Evolutionary conservation across 1,284 basidiomycete species (phyloP).

Genomic region (Cerrena zonata): DNA sequence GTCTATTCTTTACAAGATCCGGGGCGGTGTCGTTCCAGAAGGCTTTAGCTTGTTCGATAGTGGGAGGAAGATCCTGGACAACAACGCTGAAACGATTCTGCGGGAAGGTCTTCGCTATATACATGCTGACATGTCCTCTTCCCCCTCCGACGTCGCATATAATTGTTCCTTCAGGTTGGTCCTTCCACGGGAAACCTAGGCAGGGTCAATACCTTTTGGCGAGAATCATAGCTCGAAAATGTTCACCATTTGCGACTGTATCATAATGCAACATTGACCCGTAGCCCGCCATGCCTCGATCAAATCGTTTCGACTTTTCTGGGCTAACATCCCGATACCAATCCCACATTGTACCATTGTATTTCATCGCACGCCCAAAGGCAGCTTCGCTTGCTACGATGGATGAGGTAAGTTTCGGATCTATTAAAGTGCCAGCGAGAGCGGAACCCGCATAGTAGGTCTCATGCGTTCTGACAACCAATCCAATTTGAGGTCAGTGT

Average conservation of each 20-base stretch:
- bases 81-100: slow-evolving; percentile 37
- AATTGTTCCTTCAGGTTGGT: slow-evolving; percentile 28
- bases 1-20: slow-evolving; percentile 28
- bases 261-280: slow-evolving; percentile 4
- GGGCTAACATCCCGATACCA: slow-evolving; percentile 17
- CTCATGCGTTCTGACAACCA: slow-evolving; percentile 15
- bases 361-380: not conserved
- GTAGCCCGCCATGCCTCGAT: slow-evolving; percentile 26
- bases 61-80: slow-evolving; percentile 41
- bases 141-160: slow-evolving; percentile 48
- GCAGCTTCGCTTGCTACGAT: not conserved
- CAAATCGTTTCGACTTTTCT: slow-evolving; percentile 20
- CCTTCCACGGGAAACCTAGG: slow-evolving; percentile 45
- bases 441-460: not conserved
- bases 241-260: not conserved
- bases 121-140: slow-evolving; percentile 37
- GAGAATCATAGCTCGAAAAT: not conserved
- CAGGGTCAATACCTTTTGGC: too few relatives aligned
- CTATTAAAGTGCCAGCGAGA: not conserved
- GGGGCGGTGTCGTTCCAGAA: slow-evolving; percentile 32
- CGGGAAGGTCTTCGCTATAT: slow-evolving; percentile 35
- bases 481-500: too few relatives aligned
- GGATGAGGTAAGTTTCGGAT: not conserved
- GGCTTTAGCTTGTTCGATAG: slow-evolving; percentile 32
- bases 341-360: not conserved